These are phyloP conservation scores for Trichophyton verrucosum DNA, from an alignment of 2,329 filamentous ascomycete species.

Conservation along the genomic window DNA sequence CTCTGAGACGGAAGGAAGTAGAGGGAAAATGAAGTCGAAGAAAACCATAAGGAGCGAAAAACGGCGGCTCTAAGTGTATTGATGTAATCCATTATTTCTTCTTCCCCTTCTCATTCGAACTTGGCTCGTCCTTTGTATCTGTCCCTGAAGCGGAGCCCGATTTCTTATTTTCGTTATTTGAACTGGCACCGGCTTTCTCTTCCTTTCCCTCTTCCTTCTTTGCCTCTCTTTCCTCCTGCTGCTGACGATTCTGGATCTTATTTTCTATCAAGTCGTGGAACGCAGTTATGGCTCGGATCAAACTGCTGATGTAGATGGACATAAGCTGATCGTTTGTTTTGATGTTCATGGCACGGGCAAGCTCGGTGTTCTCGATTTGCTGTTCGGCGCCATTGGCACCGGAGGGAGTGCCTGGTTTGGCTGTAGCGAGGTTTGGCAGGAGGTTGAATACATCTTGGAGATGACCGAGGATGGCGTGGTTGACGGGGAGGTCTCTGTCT, in stretches of 20 bases:
- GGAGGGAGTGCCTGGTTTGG: slow-evolving; percentile 43
- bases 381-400: slow-evolving; percentile 47
- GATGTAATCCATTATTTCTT: slow-evolving; percentile 45
- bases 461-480: slow-evolving; percentile 93
- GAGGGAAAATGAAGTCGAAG: neutral
- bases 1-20: neutral
- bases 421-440: slow-evolving; percentile 84
- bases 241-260: slow-evolving; percentile 97
- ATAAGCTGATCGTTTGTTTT: slow-evolving; percentile 99
- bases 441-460: slow-evolving; percentile 99
- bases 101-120: slow-evolving; percentile 46
- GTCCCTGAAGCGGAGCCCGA: slow-evolving; percentile 35
- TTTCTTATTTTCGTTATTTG: slow-evolving; percentile 42
- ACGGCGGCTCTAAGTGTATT: neutral
- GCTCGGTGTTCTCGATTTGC: slow-evolving; percentile 59
- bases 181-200: slow-evolving; percentile 29
- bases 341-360: slow-evolving; percentile 92
- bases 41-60: neutral
- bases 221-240: slow-evolving; percentile 85
- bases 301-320: slow-evolving; percentile 90
- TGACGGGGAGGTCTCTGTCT: slow-evolving; percentile 82
- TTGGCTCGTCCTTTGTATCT: slow-evolving; percentile 46
- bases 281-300: slow-evolving; percentile 94
- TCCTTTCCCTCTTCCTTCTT: slow-evolving; percentile 57
- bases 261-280: slow-evolving; percentile 99